Evolutionary conservation across 108 stramenopile genomes (phyloP).

Genomic region (Hondaea fermentalgiana): DNA sequence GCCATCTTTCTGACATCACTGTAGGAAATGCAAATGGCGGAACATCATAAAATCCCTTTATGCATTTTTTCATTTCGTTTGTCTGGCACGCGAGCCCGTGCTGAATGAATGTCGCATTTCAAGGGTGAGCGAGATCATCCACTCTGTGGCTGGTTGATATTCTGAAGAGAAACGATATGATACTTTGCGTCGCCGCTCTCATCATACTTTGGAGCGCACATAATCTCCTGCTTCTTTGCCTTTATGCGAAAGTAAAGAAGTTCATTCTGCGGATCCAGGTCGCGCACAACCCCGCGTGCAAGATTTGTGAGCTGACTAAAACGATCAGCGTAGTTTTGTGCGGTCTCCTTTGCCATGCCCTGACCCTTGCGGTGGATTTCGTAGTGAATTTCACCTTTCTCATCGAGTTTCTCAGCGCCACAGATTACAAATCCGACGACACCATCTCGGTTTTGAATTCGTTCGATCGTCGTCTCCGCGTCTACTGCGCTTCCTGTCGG

Average conservation of each 20-base stretch:
- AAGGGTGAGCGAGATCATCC: too few relatives aligned
- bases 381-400: background rate
- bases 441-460: background rate
- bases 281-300: background rate
- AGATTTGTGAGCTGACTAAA: conserved; percentile 4
- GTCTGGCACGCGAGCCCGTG: too few relatives aligned
- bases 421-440: background rate
- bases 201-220: background rate
- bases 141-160: background rate
- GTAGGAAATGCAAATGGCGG: too few relatives aligned
- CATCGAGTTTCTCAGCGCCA: background rate
- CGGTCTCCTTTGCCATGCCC: background rate
- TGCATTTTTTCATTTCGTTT: too few relatives aligned
- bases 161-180: background rate
- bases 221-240: conserved; percentile 5
- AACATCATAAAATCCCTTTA: too few relatives aligned
- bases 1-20: too few relatives aligned
- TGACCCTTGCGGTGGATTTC: conserved; percentile 5
- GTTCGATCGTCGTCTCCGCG: conserved; percentile 6
- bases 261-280: background rate
- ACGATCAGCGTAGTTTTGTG: background rate
- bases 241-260: background rate
- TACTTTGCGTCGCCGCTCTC: background rate
- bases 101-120: too few relatives aligned
- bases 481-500: conserved; percentile 7